Evolutionary conservation across 257 asterid species (phyloP), one percentile per base, ranked within the genome.

Genomic region (Solanum rostratum): DNA sequence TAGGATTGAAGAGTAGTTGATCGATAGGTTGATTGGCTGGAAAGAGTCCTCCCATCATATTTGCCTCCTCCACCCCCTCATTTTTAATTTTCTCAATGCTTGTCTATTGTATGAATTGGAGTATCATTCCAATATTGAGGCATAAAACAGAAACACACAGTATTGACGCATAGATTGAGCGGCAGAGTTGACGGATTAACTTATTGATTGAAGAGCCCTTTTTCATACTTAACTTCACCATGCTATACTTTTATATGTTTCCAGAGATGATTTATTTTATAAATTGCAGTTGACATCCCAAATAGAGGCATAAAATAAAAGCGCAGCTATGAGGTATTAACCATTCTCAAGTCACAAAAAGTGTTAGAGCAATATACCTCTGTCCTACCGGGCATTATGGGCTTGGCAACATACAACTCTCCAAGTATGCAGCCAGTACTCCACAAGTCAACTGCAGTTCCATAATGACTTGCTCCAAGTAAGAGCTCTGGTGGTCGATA

Each of bases 401-500:
- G 94, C 89, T 88, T 91, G 63, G 93, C 93, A 50, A 91, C 90
- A 89, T 86, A 92, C 13, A 92, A 79, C 85, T 92, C 96, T 8
- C 92, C 96, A 53, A 91, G 86, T 71, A 92, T 88, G 86, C 96
- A 92, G 59, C 96, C 96, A 54, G 91, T 86, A 66, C 94, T 91
- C 96, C 96, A 91, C 85, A 92, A 81, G 87, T 92, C 95, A 30
- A 92, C 90, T 12, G 89, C 94, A 46, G 81, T 90, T 60, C 93
- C 93, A 86, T 92, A 92, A 30, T 88, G 84, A 39, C 88, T 90
- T 41, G 92, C 82, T 7, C 96, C 96, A 79, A 92, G 94, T 82
- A 92, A 89, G 54, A 92, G 91, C 88, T 92, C 96, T 1, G 93
- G 93, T 10, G 96, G 88, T n/a, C 96, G 92, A 79, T 92, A 92